Percentiles rank a stretch among this genome's conserved stretches.
These are phyloP conservation scores for Trichomonas vaginalis DNA, from an alignment of 208 protist species.

Conservation along the genomic window DNA sequence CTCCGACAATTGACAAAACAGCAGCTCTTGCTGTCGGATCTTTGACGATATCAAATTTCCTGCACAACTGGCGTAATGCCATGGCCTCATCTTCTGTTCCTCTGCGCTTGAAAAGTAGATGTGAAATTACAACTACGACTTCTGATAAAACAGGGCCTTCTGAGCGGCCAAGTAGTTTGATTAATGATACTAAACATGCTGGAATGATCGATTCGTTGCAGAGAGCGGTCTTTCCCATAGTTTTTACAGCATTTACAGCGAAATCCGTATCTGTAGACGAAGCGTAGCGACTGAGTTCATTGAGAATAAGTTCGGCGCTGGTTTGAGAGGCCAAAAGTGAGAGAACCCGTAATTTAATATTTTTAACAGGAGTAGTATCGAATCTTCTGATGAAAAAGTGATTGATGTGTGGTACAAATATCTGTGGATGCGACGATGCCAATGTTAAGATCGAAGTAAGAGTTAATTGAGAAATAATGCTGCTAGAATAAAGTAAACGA, in stretches of 20 bases:
- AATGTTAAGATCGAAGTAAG: neutral
- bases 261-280: neutral
- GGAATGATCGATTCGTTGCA: neutral
- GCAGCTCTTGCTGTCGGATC: neutral
- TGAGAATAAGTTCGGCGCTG: neutral
- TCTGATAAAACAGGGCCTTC: neutral
- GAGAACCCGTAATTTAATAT: neutral
- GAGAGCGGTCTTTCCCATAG: neutral
- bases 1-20: neutral
- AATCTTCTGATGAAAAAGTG: neutral
- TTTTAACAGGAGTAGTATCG: neutral
- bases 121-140: neutral
- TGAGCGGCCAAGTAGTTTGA: neutral
- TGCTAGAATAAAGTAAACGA: neutral
- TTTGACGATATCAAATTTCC: neutral
- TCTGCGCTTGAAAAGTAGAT: neutral
- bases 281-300: neutral
- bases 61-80: neutral
- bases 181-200: neutral
- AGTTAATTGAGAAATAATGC: neutral
- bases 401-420: neutral
- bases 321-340: neutral
- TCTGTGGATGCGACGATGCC: neutral
- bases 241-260: neutral
- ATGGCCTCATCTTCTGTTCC: neutral